phyloP scores from a whole-genome alignment of 768 basidiomycete genomes.

The Leccinum disarticulatum region DNA sequence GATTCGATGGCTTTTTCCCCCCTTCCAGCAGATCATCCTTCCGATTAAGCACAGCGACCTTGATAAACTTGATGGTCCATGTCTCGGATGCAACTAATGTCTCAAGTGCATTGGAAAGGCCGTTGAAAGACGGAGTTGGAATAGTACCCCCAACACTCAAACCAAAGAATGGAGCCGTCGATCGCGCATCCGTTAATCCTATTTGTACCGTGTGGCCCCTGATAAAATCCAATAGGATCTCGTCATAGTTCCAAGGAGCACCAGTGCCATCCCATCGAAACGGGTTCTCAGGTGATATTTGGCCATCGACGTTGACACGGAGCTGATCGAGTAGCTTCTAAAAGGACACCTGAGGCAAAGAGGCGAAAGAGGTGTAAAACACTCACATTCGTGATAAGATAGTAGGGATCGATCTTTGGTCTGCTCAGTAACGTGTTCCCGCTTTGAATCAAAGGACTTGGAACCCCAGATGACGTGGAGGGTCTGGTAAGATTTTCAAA shows the following conservation, averaged over 20 bases:
- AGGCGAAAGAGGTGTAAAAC: not conserved
- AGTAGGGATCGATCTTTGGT: slow-evolving; percentile 87
- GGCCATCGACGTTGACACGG: slow-evolving; percentile 60
- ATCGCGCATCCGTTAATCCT: slow-evolving; percentile 41
- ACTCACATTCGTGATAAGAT: slow-evolving; percentile 78
- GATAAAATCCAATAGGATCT: slow-evolving; percentile 64
- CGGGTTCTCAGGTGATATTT: slow-evolving; percentile 61
- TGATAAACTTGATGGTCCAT: slow-evolving; percentile 67
- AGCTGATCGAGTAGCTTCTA: slow-evolving; percentile 70
- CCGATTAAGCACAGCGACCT: slow-evolving; percentile 75
- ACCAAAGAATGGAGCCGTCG: slow-evolving; percentile 41
- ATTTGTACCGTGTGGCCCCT: slow-evolving; percentile 60
- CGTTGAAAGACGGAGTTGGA: slow-evolving; percentile 29
- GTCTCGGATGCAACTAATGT: slow-evolving; percentile 31
- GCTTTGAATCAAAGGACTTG: slow-evolving; percentile 31
- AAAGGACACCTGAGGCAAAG: slow-evolving; percentile 9
- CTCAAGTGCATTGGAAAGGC: slow-evolving; percentile 29
- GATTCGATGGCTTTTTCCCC: slow-evolving; percentile 68
- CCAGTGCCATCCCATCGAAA: slow-evolving; percentile 66
- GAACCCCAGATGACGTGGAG: slow-evolving; percentile 34
- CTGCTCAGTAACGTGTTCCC: slow-evolving; percentile 49
- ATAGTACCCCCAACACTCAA: slow-evolving; percentile 37
- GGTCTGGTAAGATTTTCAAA: slow-evolving; percentile 44
- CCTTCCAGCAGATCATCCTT: slow-evolving; percentile 80
- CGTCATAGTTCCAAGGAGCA: slow-evolving; percentile 65